Percentiles rank a stretch among this genome's conserved stretches.
These are phyloP conservation scores for Mycena vulgaris DNA, from an alignment of 768 basidiomycete species.

Conservation along the genomic window DNA sequence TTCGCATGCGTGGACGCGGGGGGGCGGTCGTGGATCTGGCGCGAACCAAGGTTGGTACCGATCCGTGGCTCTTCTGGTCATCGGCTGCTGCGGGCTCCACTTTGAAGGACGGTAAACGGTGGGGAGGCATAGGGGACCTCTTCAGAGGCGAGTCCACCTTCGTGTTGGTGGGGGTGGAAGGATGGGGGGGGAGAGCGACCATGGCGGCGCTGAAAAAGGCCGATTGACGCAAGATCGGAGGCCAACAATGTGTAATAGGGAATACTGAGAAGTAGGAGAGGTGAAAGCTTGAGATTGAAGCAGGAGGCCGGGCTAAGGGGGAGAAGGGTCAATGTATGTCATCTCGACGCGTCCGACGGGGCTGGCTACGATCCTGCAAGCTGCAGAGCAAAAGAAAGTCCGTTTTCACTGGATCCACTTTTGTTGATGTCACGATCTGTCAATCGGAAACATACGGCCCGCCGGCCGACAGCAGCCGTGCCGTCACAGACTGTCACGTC, in stretches of 20 bases:
- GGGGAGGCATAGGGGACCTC: conserved; percentile 21
- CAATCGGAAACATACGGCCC: background rate
- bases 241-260: conserved; percentile 29
- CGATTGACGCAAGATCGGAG: conserved; percentile 1
- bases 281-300: conserved; percentile 23
- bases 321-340: background rate
- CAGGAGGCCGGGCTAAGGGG: conserved; percentile 18
- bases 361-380: too few species aligned
- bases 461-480: background rate
- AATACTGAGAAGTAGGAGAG: conserved; percentile 9
- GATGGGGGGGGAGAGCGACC: conserved; percentile 24
- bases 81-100: background rate
- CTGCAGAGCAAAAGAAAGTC: too few species aligned
- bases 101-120: conserved; percentile 31
- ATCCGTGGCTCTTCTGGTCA: background rate
- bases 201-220: conserved; percentile 11
- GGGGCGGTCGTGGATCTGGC: conserved; percentile 9
- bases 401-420: too few species aligned
- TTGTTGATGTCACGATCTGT: too few species aligned
- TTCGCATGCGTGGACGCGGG: background rate
- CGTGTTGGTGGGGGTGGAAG: background rate
- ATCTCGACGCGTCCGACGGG: background rate
- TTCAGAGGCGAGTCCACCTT: background rate
- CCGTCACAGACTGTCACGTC: background rate
- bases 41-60: conserved; percentile 3